Conservation (phyloP, 345 rosid species). For the Boechera stricta region DNA sequence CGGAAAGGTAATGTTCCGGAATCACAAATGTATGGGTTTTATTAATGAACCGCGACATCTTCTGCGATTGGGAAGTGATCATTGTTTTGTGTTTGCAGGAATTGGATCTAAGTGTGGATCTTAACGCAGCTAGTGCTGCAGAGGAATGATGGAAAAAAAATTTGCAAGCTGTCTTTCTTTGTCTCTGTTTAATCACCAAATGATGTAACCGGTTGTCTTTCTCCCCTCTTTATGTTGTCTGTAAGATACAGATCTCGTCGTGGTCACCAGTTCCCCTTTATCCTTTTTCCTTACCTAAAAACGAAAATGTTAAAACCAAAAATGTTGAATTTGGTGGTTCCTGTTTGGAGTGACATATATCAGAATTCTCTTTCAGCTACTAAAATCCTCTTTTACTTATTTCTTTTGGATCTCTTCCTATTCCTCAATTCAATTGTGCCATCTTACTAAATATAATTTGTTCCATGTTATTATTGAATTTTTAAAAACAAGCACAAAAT, state of each 20-base stretch:
- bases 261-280: neutral
- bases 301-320: slow-evolving; percentile 10
- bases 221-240: slow-evolving; percentile 3
- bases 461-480: too few species aligned
- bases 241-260: slow-evolving; percentile 13
- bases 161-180: neutral
- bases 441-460: too few species aligned
- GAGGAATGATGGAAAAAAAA: slow-evolving; percentile 61
- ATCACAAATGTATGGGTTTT: slow-evolving; percentile 4
- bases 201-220: slow-evolving; percentile 30
- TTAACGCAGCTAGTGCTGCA: slow-evolving; percentile 94
- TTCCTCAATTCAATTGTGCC: too few species aligned
- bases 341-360: slow-evolving; percentile 7
- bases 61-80: slow-evolving; percentile 8
- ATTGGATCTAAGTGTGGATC: slow-evolving; percentile 85
- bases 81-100: slow-evolving; percentile 49
- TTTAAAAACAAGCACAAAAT: too few species aligned
- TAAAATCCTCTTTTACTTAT: neutral
- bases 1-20: slow-evolving; percentile 72
- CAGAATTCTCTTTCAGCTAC: neutral
- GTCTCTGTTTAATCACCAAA: slow-evolving; percentile 13
- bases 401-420: neutral
- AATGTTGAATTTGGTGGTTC: slow-evolving; percentile 18
- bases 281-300: neutral
- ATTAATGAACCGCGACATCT: neutral